phyloP scores from a whole-genome alignment of 1,284 basidiomycete genomes.

The Rhodotorula sp. region DNA sequence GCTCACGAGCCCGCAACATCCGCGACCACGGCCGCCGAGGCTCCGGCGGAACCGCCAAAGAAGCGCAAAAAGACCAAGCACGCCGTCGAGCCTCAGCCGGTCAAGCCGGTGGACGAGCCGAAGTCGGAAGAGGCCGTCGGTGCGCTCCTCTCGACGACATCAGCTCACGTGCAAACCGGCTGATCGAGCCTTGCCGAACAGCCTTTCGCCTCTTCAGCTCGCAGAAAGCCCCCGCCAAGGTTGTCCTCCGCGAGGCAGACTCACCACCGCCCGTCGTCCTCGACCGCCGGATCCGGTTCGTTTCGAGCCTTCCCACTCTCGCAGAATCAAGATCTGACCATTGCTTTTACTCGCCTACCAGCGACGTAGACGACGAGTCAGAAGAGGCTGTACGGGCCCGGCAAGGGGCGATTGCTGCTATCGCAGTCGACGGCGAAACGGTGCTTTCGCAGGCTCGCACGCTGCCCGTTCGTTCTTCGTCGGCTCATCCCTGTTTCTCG shows the following conservation, averaged over 20 bases:
- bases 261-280: conserved; percentile 7
- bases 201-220: conserved; percentile 37
- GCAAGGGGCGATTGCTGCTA: neutral
- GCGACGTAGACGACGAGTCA: conserved; percentile 25
- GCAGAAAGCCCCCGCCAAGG: conserved; percentile 14
- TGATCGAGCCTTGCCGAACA: neutral
- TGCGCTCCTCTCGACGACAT: neutral
- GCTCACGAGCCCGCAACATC: neutral
- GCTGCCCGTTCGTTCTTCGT: conserved; percentile 8
- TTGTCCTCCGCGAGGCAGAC: conserved; percentile 24
- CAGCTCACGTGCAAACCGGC: neutral
- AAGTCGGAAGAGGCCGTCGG: neutral
- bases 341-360: neutral
- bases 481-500: neutral
- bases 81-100: neutral
- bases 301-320: too few relatives aligned
- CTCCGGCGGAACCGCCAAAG: neutral
- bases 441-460: neutral
- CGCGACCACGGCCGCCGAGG: neutral
- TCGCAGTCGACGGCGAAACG: conserved; percentile 5
- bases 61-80: conserved; percentile 16
- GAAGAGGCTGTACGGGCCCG: neutral
- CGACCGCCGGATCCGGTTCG: conserved; percentile 32
- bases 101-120: neutral
- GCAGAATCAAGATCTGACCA: neutral